phyloP scores from a whole-genome alignment of 192 early-diverging fungal species.

The Phycomyces nitens region DNA sequence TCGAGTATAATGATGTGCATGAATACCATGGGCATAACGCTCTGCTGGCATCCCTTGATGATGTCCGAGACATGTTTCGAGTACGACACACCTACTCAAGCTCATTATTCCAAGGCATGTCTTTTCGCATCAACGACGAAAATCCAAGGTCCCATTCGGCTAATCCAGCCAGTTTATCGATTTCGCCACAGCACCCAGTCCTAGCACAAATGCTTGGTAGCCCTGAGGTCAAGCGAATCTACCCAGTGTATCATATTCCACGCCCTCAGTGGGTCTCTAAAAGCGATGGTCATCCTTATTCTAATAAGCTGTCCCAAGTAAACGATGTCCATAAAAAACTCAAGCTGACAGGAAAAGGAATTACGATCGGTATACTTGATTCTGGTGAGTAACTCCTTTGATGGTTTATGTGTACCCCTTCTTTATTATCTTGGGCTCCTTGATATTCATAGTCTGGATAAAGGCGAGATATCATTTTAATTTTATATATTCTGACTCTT shows the following conservation, averaged over 20 bases:
- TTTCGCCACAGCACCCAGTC: background rate
- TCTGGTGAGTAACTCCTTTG: slow-evolving; percentile 33
- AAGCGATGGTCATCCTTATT: slow-evolving; percentile 10
- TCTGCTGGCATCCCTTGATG: background rate
- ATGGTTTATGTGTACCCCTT: background rate
- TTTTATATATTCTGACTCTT: background rate
- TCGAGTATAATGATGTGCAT: slow-evolving; percentile 15
- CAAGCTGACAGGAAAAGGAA: slow-evolving; percentile 53
- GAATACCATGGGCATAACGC: background rate
- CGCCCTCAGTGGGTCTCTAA: slow-evolving; percentile 8
- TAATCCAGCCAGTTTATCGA: background rate
- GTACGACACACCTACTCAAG: slow-evolving; percentile 16
- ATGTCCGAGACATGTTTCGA: background rate
- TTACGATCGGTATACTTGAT: slow-evolving; percentile 66
- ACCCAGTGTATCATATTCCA: slow-evolving; percentile 20
- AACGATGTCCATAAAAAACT: slow-evolving; percentile 43
- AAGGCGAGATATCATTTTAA: too few relatives aligned
- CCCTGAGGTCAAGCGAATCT: slow-evolving; percentile 22
- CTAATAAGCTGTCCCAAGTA: slow-evolving; percentile 44
- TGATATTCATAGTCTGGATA: background rate
- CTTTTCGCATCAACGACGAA: background rate
- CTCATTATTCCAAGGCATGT: slow-evolving; percentile 11
- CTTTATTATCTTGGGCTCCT: background rate
- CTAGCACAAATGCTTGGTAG: slow-evolving; percentile 1
- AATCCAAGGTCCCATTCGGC: background rate